Base-by-base conservation (phyloP, 2,329 filamentous ascomycete genomes). In the Talaromyces sp. region DNA sequence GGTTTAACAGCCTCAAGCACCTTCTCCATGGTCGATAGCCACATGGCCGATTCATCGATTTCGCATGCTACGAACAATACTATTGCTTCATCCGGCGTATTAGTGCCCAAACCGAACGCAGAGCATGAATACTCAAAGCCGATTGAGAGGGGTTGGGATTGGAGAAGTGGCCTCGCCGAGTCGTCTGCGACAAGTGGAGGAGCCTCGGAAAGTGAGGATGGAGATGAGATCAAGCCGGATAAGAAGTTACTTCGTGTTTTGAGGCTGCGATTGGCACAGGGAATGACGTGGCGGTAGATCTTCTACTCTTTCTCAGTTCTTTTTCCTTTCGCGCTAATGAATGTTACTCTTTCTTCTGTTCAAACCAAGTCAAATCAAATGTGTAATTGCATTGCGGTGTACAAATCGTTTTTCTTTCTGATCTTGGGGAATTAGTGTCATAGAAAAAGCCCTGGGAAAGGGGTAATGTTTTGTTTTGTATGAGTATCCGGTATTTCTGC, bases 11-110 rank as follows among this genome's bases (percentile, higher is more conserved):
- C 81, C 13, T 75, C 78, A 1, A 82, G 82, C 58, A 80, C 84
- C 64, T 88, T 88, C 73, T 81, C 87, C 53, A 79, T 95, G 67
- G 85, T 89, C 11, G 88, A 88, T 15, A 91, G 84, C 67, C 86
- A 86, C 33, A 84, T 92, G 77, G 76, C 92, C 36, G 83, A 82
- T 64, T 71, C 67, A 53, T 36, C 53, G 17, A 31, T 53, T 9
- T 41, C 56, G 13, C 36, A 56, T 13, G 45, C 10, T 6, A 51
- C 57, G 13, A 54, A 33, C 36, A 51, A 36, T 13, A 53, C 52
- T 6, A 57, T 40, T 10, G 33, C 68, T 1, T 71, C 66, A 22
- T 83, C 81, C 6, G 80, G 77, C 0, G 75, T 84, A 5, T 66
- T 82, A 17, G 69, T 78, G 1, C 71, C 71, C 19, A 64, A 67